phyloP scores from a whole-genome alignment of 257 asterid species.

The Thymus mandschuricus region DNA sequence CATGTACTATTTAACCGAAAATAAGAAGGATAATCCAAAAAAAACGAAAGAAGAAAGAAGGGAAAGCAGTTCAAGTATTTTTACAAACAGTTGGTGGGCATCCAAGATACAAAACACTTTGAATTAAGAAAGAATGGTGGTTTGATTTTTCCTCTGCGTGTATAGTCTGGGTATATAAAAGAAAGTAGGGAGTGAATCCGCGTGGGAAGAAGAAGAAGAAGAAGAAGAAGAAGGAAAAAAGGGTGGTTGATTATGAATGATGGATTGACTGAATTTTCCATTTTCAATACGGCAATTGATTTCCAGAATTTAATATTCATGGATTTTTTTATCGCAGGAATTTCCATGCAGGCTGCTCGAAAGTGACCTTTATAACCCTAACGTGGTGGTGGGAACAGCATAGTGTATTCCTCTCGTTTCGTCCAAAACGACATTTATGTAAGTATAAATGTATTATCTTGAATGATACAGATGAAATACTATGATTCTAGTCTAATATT shows the following conservation, averaged over 20 bases:
- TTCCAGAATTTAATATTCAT: conserved; percentile 26
- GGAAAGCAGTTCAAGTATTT: conserved; percentile 1
- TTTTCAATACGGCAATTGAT: conserved; percentile 32
- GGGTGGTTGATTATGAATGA: conserved; percentile 26
- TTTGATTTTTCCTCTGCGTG: conserved; percentile 11
- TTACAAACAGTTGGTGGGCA: conserved; percentile 29
- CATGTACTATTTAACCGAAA: background rate
- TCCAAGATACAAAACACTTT: background rate
- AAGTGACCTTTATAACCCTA: conserved; percentile 33
- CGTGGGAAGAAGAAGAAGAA: conserved; percentile 44
- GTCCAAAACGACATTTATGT: no score
- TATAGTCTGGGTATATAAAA: conserved; percentile 18
- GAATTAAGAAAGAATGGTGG: conserved; percentile 2
- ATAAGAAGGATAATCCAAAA: no score
- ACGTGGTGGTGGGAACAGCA: no score
- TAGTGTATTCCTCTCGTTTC: no score
- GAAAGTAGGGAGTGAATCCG: conserved; percentile 50
- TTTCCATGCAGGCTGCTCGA: conserved; percentile 52
- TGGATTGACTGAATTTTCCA: conserved; percentile 44
- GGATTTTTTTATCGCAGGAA: conserved; percentile 20
- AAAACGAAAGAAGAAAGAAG: background rate
- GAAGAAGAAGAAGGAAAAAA: conserved; percentile 15
- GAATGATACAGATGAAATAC: no score
- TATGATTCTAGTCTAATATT: no score
- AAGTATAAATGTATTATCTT: no score